A percentile compares a stretch with the other conserved stretches of the same genome.
phyloP scores from a whole-genome alignment of 805 yeast species.

The Sugiyamaella floridensis region DNA sequence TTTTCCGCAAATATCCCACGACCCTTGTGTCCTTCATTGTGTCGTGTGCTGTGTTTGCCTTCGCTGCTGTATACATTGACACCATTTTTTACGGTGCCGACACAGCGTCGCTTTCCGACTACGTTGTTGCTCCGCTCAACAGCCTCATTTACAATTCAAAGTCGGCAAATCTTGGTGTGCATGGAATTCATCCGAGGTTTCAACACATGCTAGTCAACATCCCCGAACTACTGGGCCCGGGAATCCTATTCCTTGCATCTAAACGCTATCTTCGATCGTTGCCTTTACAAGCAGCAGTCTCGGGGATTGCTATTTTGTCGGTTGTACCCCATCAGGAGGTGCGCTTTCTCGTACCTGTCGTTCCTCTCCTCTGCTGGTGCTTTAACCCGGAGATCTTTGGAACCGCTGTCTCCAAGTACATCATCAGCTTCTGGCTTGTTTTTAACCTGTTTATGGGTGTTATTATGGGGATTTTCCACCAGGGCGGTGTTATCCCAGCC shows the following conservation, averaged over 20 bases:
- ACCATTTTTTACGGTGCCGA: constrained; percentile 37
- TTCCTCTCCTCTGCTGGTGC: constrained; percentile 63
- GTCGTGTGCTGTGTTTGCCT: constrained; percentile 35
- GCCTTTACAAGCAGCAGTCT: constrained; percentile 51
- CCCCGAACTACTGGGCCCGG: constrained; percentile 81
- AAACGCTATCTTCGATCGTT: constrained; percentile 41
- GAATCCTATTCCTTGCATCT: constrained; percentile 41
- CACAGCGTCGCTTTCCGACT: constrained; percentile 13
- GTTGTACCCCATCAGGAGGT: constrained; percentile 86
- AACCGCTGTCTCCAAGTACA: constrained; percentile 16
- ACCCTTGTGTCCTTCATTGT: constrained; percentile 29
- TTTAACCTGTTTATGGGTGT: constrained; percentile 57
- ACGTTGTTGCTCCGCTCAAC: constrained; percentile 67
- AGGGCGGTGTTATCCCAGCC: constrained; percentile 80
- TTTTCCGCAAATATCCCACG: constrained; percentile 33
- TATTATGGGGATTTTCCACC: constrained; percentile 78
- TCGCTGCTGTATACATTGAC: constrained; percentile 45
- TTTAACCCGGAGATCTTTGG: constrained; percentile 29
- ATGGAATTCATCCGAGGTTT: constrained; percentile 77
- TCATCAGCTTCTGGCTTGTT: constrained; percentile 43
- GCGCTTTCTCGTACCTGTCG: constrained; percentile 73
- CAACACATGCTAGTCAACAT: constrained; percentile 69
- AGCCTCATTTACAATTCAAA: constrained; percentile 65
- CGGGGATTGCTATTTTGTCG: constrained; percentile 61
- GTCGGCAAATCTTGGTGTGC: constrained; percentile 53